Evolutionary conservation across 1,284 basidiomycete species (phyloP).

Genomic region (Grifola frondosa): DNA sequence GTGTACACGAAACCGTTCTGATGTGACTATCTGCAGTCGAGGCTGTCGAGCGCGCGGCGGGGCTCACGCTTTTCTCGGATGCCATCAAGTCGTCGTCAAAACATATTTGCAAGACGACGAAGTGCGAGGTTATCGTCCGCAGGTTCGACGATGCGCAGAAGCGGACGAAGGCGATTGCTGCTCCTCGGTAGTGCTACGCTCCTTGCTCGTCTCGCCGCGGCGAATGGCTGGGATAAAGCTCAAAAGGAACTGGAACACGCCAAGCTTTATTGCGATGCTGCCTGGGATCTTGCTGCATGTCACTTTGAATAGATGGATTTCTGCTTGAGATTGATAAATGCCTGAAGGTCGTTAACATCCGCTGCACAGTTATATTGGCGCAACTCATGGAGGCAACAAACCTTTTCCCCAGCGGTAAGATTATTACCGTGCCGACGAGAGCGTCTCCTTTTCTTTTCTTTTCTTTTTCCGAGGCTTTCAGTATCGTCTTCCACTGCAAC

Average conservation of each 20-base stretch:
- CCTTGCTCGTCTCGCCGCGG: not conserved
- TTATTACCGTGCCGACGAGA: too few species aligned
- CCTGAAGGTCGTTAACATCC: too few species aligned
- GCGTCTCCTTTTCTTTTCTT: too few species aligned
- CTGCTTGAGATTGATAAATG: too few species aligned
- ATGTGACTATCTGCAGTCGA: constrained; percentile 56
- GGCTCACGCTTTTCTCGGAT: constrained; percentile 86
- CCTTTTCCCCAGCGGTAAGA: too few species aligned
- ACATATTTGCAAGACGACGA: constrained; percentile 84
- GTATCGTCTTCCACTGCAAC: too few species aligned
- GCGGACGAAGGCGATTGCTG: constrained; percentile 56
- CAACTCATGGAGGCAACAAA: too few species aligned
- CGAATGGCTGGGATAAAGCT: not conserved
- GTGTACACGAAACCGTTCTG: not conserved
- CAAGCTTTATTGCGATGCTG: too few species aligned
- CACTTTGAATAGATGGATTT: too few species aligned
- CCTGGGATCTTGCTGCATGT: too few species aligned
- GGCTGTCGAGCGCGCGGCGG: constrained; percentile 88
- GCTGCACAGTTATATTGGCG: too few species aligned
- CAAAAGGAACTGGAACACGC: constrained; percentile 1
- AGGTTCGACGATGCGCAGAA: constrained; percentile 89
- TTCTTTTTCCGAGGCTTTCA: too few species aligned
- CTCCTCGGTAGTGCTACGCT: constrained; percentile 36
- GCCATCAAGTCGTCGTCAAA: constrained; percentile 78
- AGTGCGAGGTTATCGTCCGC: constrained; percentile 83